Conservation (phyloP, 2,329 filamentous ascomycete genomes). For the Lachnellula occidentalis region DNA sequence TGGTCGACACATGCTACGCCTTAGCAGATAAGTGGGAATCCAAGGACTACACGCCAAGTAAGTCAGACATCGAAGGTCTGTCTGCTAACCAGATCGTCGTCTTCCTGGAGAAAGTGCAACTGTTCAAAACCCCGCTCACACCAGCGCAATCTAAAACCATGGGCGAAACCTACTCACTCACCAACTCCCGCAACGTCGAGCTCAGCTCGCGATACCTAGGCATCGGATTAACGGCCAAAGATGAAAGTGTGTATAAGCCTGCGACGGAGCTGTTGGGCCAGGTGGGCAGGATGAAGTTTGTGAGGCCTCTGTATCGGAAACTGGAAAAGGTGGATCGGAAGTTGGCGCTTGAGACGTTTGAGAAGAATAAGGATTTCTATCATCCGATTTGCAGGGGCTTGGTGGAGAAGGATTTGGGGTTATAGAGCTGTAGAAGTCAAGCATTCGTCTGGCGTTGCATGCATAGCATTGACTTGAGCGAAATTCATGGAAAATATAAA, state of each 20-base stretch:
- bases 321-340: constrained; percentile 69
- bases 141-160: constrained; percentile 63
- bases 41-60: constrained; percentile 56
- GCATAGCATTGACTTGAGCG: no score
- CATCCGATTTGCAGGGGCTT: constrained; percentile 86
- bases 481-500: no score
- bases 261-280: constrained; percentile 70
- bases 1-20: constrained; percentile 79
- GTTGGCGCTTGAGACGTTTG: constrained; percentile 75
- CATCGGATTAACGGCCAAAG: constrained; percentile 70
- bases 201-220: constrained; percentile 75
- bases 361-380: constrained; percentile 86
- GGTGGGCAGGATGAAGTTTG: constrained; percentile 96
- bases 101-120: constrained; percentile 76
- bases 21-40: constrained; percentile 78
- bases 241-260: constrained; percentile 61
- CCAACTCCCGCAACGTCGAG: constrained; percentile 77
- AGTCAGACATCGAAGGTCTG: constrained; percentile 67
- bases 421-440: neutral
- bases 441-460: neutral
- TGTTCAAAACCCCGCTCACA: constrained; percentile 58
- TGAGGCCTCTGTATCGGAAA: constrained; percentile 74
- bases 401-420: constrained; percentile 75
- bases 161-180: constrained; percentile 68
- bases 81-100: constrained; percentile 86